These are phyloP conservation scores for Pyricularia sp. DNA, from an alignment of 2,329 filamentous ascomycete genomes.

Conservation along the genomic window DNA sequence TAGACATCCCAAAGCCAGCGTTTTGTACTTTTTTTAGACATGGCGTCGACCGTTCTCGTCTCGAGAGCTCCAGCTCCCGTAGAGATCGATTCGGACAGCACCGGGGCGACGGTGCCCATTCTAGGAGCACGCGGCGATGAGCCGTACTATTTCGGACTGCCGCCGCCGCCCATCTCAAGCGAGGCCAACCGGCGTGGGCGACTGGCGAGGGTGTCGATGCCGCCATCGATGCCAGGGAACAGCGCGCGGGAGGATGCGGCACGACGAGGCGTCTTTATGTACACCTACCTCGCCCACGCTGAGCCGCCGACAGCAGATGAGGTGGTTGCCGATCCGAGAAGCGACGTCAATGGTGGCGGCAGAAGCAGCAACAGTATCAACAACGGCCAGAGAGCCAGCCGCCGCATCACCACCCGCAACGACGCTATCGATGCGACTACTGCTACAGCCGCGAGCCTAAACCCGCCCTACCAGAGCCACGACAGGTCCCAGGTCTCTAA, in stretches of 20 bases:
- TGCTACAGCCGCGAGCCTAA: neutral
- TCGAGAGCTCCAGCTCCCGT: neutral
- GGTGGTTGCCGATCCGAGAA: neutral
- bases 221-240: neutral
- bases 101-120: neutral
- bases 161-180: neutral
- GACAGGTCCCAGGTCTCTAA: neutral
- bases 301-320: neutral
- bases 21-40: neutral
- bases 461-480: neutral
- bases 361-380: neutral
- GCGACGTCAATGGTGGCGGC: neutral
- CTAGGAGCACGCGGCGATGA: neutral
- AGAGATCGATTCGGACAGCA: neutral
- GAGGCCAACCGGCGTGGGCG: neutral
- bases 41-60: neutral
- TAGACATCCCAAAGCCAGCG: neutral
- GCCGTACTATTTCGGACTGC: neutral
- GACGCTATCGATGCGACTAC: neutral
- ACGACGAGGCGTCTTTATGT: neutral
- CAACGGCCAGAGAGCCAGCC: neutral
- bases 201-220: neutral
- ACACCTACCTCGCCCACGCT: neutral
- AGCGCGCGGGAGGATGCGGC: neutral
- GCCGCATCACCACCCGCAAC: neutral